Evolutionary conservation across 2,329 filamentous ascomycete genomes (phyloP), one percentile per base, ranked within the genome.

Genomic region (Zalaria obscura): DNA sequence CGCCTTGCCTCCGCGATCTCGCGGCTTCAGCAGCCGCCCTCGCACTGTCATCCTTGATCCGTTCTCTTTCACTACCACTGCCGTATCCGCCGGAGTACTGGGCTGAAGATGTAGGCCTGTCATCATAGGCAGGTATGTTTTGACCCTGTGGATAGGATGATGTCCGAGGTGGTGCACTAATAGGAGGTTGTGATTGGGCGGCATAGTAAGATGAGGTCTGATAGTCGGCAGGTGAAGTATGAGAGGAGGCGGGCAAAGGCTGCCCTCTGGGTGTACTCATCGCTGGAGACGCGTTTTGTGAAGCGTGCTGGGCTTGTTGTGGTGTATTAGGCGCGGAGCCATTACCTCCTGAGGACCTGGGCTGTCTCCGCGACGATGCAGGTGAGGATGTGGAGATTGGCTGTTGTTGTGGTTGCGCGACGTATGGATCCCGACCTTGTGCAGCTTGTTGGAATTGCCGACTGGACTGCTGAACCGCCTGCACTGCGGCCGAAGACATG

Each of bases 191-290:
- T 34, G 37, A 45, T 38, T 18, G 36, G 35, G 33, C 55, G 18
- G 54, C 52, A 39, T 60, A 56, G 46, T 78, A 75, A 48, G 77
- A 81, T 35, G 85, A 18, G 18, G 18, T 91, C 9, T 87, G 93
- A 5, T 83, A 88, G 55, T 87, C 76, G 31, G 84, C 83, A 38
- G 83, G 52, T 38, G 66, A 87, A 42, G 82, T 79, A 51, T 50
- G 50, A n/a, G 58, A 53, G 42, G 67, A 59, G 37, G 58, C 54
- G 57, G 66, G 57, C 45, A 62, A 50, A 40, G 63, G 57, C 48
- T 66, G 66, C 41, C 60, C 58, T 52, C 61, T 64, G 41, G 68
- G 63, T 42, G 67, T 64, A 60, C 63, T 66, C 55, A 61, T 62
- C 48, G 60, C 55, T 44, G 58, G 58, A 50, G 54, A 56, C 52